phyloP scores from a whole-genome alignment of 768 basidiomycete species.

The Rhodotorula paludigena region DNA sequence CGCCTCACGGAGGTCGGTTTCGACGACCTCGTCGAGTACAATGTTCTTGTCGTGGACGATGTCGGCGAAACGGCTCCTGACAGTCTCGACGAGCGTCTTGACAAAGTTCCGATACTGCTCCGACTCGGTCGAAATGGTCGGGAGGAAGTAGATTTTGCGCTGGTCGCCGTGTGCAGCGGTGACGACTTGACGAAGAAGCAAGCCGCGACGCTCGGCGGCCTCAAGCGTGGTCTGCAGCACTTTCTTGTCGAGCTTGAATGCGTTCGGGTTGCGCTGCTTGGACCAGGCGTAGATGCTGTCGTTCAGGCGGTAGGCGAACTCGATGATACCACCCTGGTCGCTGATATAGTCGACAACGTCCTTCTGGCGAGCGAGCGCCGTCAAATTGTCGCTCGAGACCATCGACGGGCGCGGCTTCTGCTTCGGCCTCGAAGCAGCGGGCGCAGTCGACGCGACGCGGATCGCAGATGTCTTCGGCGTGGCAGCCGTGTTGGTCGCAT shows the following conservation, averaged over 20 bases:
- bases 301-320: constrained; percentile 52
- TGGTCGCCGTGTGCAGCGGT: neutral
- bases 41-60: neutral
- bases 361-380: constrained; percentile 71
- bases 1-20: neutral
- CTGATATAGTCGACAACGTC: constrained; percentile 68
- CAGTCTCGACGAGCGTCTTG: too few species aligned
- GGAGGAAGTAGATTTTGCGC: constrained; percentile 19
- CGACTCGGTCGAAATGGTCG: constrained; percentile 5
- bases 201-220: constrained; percentile 7
- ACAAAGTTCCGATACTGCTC: constrained; percentile 4
- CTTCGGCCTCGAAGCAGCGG: too few species aligned
- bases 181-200: constrained; percentile 1
- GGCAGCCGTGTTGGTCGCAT: too few species aligned
- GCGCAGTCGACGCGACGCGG: too few species aligned
- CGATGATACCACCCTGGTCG: constrained; percentile 62
- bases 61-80: neutral
- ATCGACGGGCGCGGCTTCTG: neutral
- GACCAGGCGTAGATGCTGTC: neutral
- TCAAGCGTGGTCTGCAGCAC: neutral
- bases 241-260: constrained; percentile 12
- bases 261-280: neutral
- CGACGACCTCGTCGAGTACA: neutral
- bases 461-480: too few species aligned
- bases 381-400: constrained; percentile 55